A percentile compares a stretch with the other conserved stretches of the same genome.
phyloP scores from a whole-genome alignment of 805 yeast genomes.

The Barnettozyma siamensis region DNA sequence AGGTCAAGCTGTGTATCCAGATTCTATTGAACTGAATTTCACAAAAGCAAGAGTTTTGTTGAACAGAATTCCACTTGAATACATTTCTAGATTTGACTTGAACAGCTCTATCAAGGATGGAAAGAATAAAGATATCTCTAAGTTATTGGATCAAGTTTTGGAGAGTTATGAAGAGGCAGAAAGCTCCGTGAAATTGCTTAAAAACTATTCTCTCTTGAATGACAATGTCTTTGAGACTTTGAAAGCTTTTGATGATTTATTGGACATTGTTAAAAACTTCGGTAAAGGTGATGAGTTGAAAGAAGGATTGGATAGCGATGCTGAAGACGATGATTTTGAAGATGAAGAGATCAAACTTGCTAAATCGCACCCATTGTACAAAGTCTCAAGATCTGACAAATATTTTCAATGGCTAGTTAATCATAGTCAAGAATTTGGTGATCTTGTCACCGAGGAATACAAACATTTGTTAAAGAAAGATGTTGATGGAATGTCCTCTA shows the following conservation, averaged over 20 bases:
- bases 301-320: conserved; percentile 57
- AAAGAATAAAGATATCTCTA: conserved; percentile 29
- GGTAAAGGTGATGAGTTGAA: conserved; percentile 46
- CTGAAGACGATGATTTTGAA: conserved; percentile 37
- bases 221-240: conserved; percentile 45
- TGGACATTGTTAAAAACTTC: conserved; percentile 62
- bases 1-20: conserved; percentile 49
- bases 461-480: conserved; percentile 10
- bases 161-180: conserved; percentile 41
- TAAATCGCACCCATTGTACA: conserved; percentile 51
- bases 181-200: conserved; percentile 16
- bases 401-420: conserved; percentile 46
- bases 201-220: conserved; percentile 30
- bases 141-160: conserved; percentile 42
- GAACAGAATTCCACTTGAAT: conserved; percentile 54
- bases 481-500: conserved; percentile 9
- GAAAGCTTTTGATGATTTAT: conserved; percentile 56
- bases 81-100: conserved; percentile 43
- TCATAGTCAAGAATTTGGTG: conserved; percentile 22
- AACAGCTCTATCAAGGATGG: conserved; percentile 29
- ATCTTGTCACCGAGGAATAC: conserved; percentile 13
- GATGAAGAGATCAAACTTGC: conserved; percentile 33
- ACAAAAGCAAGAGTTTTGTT: conserved; percentile 51
- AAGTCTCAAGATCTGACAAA: conserved; percentile 31
- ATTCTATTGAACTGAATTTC: conserved; percentile 41